A percentile compares a stretch with the other conserved stretches of the same genome.
Conservation (phyloP, 768 basidiomycete genomes). For the Terana coerulea region DNA sequence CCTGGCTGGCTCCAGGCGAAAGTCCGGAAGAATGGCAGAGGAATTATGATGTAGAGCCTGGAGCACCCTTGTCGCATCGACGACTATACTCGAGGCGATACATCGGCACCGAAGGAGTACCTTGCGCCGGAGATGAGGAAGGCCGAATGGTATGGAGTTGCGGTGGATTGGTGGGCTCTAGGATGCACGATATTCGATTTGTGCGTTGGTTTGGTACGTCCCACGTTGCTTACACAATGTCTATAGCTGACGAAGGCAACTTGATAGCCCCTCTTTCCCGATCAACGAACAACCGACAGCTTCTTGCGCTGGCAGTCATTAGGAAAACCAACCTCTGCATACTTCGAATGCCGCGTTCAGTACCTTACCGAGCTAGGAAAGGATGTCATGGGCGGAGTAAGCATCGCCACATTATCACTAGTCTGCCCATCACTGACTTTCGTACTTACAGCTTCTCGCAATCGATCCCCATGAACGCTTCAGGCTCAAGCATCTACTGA, state of each 20-base stretch:
- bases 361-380: constrained; percentile 3
- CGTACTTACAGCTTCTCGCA: constrained; percentile 7
- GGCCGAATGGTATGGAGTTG: constrained; percentile 20
- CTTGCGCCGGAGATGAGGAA: constrained; percentile 22
- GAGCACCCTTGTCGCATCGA: constrained; percentile 14
- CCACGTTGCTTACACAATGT: too few relatives aligned
- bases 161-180: constrained; percentile 27
- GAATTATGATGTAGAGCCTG: constrained; percentile 4
- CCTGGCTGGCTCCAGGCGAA: constrained; percentile 15
- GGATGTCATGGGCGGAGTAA: constrained; percentile 13
- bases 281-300: constrained; percentile 3
- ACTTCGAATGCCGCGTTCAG: constrained; percentile 5
- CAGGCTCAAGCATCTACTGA: constrained; percentile 6
- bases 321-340: not conserved
- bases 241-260: not conserved
- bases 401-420: not conserved
- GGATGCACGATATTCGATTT: constrained; percentile 26
- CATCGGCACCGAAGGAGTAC: constrained; percentile 24
- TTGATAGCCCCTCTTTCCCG: constrained; percentile 11
- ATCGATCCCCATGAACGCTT: constrained; percentile 6
- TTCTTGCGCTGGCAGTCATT: constrained; percentile 4
- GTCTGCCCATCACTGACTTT: not conserved
- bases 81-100: constrained; percentile 15
- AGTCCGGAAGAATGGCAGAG: not conserved
- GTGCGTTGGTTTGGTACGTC: constrained; percentile 23